Percentiles rank a stretch among this genome's conserved stretches.
Evolutionary conservation across 192 early-diverging fungal genomes (phyloP).

Genomic region (Podila epicladia): DNA sequence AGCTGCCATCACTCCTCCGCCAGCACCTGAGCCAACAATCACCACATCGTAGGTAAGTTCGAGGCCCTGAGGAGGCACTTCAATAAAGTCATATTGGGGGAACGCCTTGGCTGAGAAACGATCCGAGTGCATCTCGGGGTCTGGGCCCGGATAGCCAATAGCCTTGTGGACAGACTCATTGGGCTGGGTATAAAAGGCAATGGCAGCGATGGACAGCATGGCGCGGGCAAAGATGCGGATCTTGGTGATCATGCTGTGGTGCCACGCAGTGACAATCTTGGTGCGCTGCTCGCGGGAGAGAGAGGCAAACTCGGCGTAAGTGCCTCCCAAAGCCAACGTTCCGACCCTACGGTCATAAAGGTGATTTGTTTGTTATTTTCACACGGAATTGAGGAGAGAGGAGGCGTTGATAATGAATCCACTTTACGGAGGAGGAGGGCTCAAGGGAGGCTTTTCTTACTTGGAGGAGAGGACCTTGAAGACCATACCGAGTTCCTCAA

Average conservation of each 20-base stretch:
- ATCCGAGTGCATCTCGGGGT: constrained; percentile 53
- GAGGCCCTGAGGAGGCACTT: constrained; percentile 45
- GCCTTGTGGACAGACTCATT: constrained; percentile 48
- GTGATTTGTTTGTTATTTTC: background rate
- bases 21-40: constrained; percentile 75
- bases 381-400: background rate
- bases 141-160: constrained; percentile 64
- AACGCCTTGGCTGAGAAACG: constrained; percentile 51
- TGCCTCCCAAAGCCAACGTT: constrained; percentile 37
- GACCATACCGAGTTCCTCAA: constrained; percentile 41
- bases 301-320: constrained; percentile 33
- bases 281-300: constrained; percentile 37
- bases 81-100: constrained; percentile 65
- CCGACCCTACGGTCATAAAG: constrained; percentile 12
- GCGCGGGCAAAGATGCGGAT: constrained; percentile 34
- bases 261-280: constrained; percentile 29
- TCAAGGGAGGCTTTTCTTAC: constrained; percentile 1
- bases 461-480: constrained; percentile 46
- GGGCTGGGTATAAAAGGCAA: constrained; percentile 19
- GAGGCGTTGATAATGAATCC: background rate
- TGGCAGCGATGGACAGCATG: constrained; percentile 10
- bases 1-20: constrained; percentile 73
- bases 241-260: constrained; percentile 39
- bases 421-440: background rate
- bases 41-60: constrained; percentile 68